Percentiles rank a stretch among this genome's conserved stretches.
These are phyloP conservation scores for Pyracantha coccinea DNA, from an alignment of 331 rosid species.

Conservation along the genomic window DNA sequence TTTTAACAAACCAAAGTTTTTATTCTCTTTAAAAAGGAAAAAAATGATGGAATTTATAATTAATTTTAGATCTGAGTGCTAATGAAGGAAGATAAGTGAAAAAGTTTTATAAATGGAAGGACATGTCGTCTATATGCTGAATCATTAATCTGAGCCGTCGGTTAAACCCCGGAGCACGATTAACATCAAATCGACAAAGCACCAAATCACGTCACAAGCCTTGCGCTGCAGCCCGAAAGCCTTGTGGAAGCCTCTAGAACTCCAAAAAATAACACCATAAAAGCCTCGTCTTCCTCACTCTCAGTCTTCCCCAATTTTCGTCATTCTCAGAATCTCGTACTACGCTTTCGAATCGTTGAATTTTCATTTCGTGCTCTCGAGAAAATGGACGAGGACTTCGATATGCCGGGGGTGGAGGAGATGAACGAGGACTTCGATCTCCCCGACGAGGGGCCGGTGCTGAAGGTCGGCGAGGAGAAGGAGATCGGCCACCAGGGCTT, in stretches of 20 bases:
- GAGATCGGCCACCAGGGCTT: slow-evolving; percentile 72
- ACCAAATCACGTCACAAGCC: not conserved
- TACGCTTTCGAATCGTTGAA: not conserved
- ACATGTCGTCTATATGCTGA: not conserved
- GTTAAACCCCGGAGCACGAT: not conserved
- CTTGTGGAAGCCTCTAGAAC: slow-evolving; percentile 35
- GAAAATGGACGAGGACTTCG: slow-evolving; percentile 71
- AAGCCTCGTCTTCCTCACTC: not conserved
- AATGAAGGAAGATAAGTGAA: rapidly evolving
- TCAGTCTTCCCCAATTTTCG: not conserved
- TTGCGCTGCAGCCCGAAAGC: not conserved
- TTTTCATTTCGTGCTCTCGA: not conserved
- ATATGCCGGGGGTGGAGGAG: slow-evolving; percentile 44
- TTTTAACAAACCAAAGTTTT: no score
- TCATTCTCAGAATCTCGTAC: not conserved
- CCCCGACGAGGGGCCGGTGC: slow-evolving; percentile 25
- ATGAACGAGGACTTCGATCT: slow-evolving; percentile 68
- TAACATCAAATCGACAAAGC: not conserved
- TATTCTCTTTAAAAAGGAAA: no score
- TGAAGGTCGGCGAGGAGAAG: slow-evolving; percentile 83
- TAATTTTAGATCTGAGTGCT: no score
- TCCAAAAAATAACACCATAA: not conserved
- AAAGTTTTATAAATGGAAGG: not conserved
- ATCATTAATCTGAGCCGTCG: slow-evolving; percentile 6
- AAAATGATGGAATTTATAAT: no score